Percentiles rank a stretch among this genome's conserved stretches.
phyloP scores from a whole-genome alignment of 208 protist genomes.

The Leishmania turanica region DNA sequence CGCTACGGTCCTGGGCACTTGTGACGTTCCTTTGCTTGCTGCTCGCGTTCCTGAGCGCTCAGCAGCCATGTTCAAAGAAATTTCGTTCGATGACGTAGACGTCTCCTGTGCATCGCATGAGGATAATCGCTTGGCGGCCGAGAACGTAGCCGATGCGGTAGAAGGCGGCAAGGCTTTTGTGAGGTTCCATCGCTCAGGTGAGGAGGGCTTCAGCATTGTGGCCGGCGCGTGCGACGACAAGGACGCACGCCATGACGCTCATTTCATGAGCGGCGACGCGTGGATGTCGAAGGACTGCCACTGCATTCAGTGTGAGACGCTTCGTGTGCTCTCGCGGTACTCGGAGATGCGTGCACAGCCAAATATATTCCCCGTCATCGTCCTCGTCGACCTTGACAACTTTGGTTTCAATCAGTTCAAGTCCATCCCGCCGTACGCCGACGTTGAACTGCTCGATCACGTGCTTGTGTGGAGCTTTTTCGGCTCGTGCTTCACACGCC shows the following conservation, averaged over 20 bases:
- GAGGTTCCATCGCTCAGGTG: conserved; percentile 67
- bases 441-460: conserved; percentile 43
- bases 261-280: conserved; percentile 75
- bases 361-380: conserved; percentile 36
- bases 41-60: background rate
- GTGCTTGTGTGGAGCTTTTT: conserved; percentile 88
- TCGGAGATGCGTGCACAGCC: conserved; percentile 8
- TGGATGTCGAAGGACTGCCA: conserved; percentile 74
- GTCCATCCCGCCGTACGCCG: conserved; percentile 38
- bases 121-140: too few relatives aligned
- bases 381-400: conserved; percentile 90
- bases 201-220: conserved; percentile 63
- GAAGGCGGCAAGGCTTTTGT: conserved; percentile 8
- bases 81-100: conserved; percentile 40
- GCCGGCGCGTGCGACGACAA: conserved; percentile 57
- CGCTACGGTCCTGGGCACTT: background rate
- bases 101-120: background rate
- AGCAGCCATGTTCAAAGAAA: conserved; percentile 50
- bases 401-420: conserved; percentile 92
- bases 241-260: conserved; percentile 37
- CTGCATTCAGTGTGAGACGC: conserved; percentile 74
- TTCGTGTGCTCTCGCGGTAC: conserved; percentile 52
- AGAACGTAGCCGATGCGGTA: background rate
- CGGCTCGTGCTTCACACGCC: conserved; percentile 85
- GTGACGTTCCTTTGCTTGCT: background rate